Conservation (phyloP, 148 eudicot species). For the Chenopodium berlandieri region DNA sequence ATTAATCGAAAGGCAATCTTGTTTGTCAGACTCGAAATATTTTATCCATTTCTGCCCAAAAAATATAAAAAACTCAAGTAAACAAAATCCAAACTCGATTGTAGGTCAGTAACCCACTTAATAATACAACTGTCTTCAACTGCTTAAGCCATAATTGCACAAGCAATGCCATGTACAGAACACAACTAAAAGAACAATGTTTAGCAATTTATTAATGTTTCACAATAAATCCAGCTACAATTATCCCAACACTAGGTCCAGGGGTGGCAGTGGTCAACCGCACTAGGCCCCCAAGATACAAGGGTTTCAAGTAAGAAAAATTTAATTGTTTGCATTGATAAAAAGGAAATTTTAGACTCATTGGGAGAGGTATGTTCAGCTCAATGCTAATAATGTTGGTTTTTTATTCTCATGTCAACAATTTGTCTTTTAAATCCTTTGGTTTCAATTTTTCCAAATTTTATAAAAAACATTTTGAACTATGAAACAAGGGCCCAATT, state of each 20-base stretch:
- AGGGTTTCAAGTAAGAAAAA: too few species aligned
- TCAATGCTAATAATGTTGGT: too few species aligned
- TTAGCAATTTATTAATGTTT: background rate
- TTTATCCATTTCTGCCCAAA: conserved; percentile 68
- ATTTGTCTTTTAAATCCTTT: too few species aligned
- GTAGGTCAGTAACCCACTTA: background rate
- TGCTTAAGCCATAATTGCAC: background rate
- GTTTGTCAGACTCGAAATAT: conserved; percentile 63
- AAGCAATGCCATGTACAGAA: background rate
- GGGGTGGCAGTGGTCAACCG: too few species aligned
- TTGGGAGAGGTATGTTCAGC: too few species aligned
- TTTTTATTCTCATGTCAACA: too few species aligned
- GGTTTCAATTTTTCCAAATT: too few species aligned
- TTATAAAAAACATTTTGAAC: too few species aligned
- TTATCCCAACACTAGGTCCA: background rate
- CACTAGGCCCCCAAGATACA: too few species aligned
- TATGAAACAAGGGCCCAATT: too few species aligned
- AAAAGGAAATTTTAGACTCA: too few species aligned
- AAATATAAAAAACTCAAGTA: background rate
- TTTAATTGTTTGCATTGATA: too few species aligned
- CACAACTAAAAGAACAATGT: background rate
- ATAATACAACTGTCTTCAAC: background rate
- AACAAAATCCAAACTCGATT: background rate
- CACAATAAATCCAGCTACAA: background rate
- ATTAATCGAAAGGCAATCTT: conserved; percentile 77